These are phyloP conservation scores for Crithidia thermophila DNA, from an alignment of 208 protist species.

Conservation along the genomic window DNA sequence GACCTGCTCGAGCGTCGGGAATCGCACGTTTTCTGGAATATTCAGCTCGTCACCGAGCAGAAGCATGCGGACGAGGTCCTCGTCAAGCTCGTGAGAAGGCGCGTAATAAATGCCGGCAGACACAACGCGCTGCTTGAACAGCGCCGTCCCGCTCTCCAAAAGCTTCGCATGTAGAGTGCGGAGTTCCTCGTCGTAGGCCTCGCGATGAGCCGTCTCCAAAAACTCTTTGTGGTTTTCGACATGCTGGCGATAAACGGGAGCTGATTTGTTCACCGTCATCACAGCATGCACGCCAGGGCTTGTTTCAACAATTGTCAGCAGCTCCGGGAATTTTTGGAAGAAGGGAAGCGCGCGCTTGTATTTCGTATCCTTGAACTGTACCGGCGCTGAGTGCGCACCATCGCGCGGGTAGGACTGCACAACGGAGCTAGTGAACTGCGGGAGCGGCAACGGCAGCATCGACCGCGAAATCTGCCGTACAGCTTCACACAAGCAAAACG, in stretches of 20 bases:
- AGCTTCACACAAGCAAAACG: slow-evolving; percentile 71
- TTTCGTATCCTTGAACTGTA: slow-evolving; percentile 74
- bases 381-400: slow-evolving; percentile 19
- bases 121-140: slow-evolving; percentile 51
- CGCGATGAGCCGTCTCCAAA: slow-evolving; percentile 40
- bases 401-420: slow-evolving; percentile 50
- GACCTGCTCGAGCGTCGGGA: slow-evolving; percentile 29
- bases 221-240: slow-evolving; percentile 41
- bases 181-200: slow-evolving; percentile 41
- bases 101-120: slow-evolving; percentile 35
- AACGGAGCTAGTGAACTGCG: slow-evolving; percentile 63
- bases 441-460: slow-evolving; percentile 56
- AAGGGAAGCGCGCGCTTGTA: slow-evolving; percentile 71
- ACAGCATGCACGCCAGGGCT: slow-evolving; percentile 51
- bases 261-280: slow-evolving; percentile 45
- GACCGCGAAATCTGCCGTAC: slow-evolving; percentile 37
- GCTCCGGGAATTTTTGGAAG: slow-evolving; percentile 40
- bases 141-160: slow-evolving; percentile 35
- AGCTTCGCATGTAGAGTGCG: slow-evolving; percentile 36
- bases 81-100: slow-evolving; percentile 11
- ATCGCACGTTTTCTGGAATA: slow-evolving; percentile 10
- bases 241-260: slow-evolving; percentile 43
- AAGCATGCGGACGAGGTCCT: slow-evolving; percentile 22
- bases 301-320: slow-evolving; percentile 51
- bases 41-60: slow-evolving; percentile 25